These are phyloP conservation scores for Streptanthus diversifolius DNA, from an alignment of 345 rosid genomes.

Conservation along the genomic window DNA sequence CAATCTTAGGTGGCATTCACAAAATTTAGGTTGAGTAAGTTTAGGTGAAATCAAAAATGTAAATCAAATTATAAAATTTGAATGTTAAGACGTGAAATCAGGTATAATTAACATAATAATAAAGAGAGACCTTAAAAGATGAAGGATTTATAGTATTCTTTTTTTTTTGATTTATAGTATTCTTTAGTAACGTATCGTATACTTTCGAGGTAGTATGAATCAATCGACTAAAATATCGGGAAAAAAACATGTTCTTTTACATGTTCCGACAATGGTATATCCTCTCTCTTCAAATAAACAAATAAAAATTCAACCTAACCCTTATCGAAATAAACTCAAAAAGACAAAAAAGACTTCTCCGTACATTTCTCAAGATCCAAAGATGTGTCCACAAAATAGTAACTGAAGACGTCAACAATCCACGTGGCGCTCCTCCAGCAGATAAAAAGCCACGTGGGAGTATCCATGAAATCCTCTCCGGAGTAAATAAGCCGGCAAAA, in stretches of 20 bases:
- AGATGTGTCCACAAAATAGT: conserved; percentile 31
- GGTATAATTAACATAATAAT: too few species aligned
- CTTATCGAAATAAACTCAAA: conserved; percentile 13
- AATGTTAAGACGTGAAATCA: not conserved
- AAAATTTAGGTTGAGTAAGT: not conserved
- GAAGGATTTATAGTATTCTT: too few species aligned
- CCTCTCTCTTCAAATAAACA: not conserved
- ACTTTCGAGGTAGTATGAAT: not conserved
- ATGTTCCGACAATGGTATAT: not conserved
- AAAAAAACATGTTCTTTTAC: not conserved
- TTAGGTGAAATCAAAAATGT: not conserved
- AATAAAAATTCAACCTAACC: conserved; percentile 20
- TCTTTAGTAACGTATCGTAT: not conserved
- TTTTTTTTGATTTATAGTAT: too few species aligned
- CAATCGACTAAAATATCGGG: not conserved
- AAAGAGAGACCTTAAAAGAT: too few species aligned
- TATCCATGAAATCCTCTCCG: conserved; percentile 10
- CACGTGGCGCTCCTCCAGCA: conserved; percentile 19
- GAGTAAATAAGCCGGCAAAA: conserved; percentile 17
- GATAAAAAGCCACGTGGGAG: not conserved
- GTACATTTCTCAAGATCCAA: conserved; percentile 13
- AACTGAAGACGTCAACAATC: conserved; percentile 28
- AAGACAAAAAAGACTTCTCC: conserved; percentile 10
- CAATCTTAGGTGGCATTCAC: not conserved
- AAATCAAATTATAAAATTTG: not conserved